Evolutionary conservation across 2,329 filamentous ascomycete genomes (phyloP), one percentile per base, ranked within the genome.

Genomic region (Epichloe typhina): DNA sequence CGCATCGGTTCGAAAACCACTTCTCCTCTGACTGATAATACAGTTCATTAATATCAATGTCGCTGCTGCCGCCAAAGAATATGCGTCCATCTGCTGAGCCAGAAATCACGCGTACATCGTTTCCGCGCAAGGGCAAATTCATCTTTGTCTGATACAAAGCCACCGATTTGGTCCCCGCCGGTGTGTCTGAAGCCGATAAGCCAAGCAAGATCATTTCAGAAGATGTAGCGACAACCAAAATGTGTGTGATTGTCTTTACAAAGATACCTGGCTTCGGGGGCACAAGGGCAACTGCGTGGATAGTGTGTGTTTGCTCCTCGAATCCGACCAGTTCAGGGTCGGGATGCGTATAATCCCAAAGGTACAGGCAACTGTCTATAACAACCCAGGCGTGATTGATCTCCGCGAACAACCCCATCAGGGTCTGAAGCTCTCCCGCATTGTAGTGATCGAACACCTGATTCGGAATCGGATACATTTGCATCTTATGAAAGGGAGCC

Each of bases 331-430:
- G 75, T 64, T 95, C 87, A 5, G 91, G 88, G 58, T 91, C 88
- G n/a, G 87, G 82, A 64, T 88, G 80, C 6, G 89, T 95, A 66
- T 96, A 98, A 68, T 98, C 91, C 94, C 94, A 98, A 15, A 98
- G 75, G 64, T 96, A 98, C 43, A 98, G 75, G 55, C 88, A 87
- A 69, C 95, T 96, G 70, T 98, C 93, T 64, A 98, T 93, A 23
- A 87, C 82, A 50, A 95, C 86, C 86, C 90, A 98, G 33, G 91
- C 93, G 67, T 97, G 89, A 61, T 91, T 90, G 61, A 98, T 77
- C 67, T 94, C 87, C 17, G 93, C 87, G 66, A 98, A 97, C 36
- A 98, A 73, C 9, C 94, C 94, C 86, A 98, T 95, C 61, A 82
- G 80, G n/a, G 90, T 95, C 53, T 85, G 84, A 23, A 96, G 82